Evolutionary conservation across 1,284 basidiomycete genomes (phyloP).

Genomic region (Ceratobasidium sp.): DNA sequence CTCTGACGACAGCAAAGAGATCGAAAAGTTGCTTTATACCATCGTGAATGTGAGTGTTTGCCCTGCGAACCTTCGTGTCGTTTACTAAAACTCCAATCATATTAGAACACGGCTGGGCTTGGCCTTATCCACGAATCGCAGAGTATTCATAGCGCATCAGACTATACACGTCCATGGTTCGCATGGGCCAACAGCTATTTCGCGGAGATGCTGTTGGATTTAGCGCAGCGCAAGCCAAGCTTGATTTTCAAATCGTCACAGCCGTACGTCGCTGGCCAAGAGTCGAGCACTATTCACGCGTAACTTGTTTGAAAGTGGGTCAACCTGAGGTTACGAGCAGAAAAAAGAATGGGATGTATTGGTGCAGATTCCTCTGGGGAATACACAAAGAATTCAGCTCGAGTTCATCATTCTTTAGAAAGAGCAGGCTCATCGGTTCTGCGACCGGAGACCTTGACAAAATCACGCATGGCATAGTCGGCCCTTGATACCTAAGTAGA

Average conservation of each 20-base stretch:
- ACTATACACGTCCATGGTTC: constrained; percentile 83
- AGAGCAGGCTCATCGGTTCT: constrained; percentile 25
- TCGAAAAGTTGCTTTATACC: constrained; percentile 68
- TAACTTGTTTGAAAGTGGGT: not conserved
- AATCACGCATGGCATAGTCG: constrained; percentile 63
- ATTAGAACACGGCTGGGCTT: constrained; percentile 73
- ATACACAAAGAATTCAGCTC: not conserved
- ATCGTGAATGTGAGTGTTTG: constrained; percentile 70
- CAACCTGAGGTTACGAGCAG: not conserved
- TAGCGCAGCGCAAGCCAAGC: constrained; percentile 77
- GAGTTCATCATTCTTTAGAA: constrained; percentile 29
- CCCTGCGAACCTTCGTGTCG: constrained; percentile 6
- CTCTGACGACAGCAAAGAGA: constrained; percentile 76
- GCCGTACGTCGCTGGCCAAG: constrained; percentile 59
- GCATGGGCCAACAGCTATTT: constrained; percentile 87
- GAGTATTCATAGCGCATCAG: constrained; percentile 68
- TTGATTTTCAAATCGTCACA: constrained; percentile 69
- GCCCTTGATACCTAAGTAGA: constrained; percentile 62
- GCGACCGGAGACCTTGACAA: constrained; percentile 62
- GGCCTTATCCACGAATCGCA: constrained; percentile 82
- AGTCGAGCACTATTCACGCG: not conserved
- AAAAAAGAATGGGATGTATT: constrained; percentile 24
- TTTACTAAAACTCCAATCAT: too few relatives aligned
- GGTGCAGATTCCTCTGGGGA: constrained; percentile 25
- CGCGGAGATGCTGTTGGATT: constrained; percentile 78